These are phyloP conservation scores for Puccinia polysora DNA, from an alignment of 1,284 basidiomycete genomes.

Conservation along the genomic window DNA sequence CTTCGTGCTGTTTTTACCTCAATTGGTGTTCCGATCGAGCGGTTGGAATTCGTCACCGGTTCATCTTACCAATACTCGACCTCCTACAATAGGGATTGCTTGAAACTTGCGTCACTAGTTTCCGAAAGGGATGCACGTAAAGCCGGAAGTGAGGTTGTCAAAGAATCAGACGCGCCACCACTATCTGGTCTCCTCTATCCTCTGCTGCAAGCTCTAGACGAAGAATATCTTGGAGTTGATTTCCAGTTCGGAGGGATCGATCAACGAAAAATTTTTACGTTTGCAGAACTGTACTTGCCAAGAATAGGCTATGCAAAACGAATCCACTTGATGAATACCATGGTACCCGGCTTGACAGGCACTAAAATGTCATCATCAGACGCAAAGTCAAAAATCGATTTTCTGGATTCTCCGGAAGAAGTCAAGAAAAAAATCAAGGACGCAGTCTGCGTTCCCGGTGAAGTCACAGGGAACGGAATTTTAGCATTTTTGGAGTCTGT, in stretches of 20 bases:
- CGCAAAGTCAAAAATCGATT: slow-evolving; percentile 94
- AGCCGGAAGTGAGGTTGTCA: slow-evolving; percentile 98
- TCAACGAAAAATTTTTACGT: slow-evolving; percentile 99
- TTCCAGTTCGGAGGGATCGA: slow-evolving; percentile 99
- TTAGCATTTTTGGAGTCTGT: slow-evolving; percentile 84
- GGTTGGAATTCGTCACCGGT: slow-evolving; percentile 78
- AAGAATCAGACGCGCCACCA: slow-evolving; percentile 88
- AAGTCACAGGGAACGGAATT: slow-evolving; percentile 80
- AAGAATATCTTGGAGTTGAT: slow-evolving; percentile 91
- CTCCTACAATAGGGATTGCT: slow-evolving; percentile 94
- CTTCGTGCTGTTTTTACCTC: slow-evolving; percentile 76
- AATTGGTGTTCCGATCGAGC: slow-evolving; percentile 82
- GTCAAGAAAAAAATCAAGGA: slow-evolving; percentile 84
- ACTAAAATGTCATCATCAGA: slow-evolving; percentile 99
- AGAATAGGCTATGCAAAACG: slow-evolving; percentile 89
- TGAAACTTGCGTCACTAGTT: slow-evolving; percentile 79
- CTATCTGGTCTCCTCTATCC: slow-evolving; percentile 92
- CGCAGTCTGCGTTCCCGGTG: slow-evolving; percentile 94
- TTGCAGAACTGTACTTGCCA: slow-evolving; percentile 91
- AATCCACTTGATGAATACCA: slow-evolving; percentile 94
- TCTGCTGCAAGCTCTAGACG: slow-evolving; percentile 91
- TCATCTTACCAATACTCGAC: slow-evolving; percentile 84
- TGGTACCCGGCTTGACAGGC: slow-evolving; percentile 91
- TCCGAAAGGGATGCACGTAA: slow-evolving; percentile 96
- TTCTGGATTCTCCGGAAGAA: slow-evolving; percentile 78